These are phyloP conservation scores for Candida oleophila DNA, from an alignment of 805 yeast genomes.

Conservation along the genomic window DNA sequence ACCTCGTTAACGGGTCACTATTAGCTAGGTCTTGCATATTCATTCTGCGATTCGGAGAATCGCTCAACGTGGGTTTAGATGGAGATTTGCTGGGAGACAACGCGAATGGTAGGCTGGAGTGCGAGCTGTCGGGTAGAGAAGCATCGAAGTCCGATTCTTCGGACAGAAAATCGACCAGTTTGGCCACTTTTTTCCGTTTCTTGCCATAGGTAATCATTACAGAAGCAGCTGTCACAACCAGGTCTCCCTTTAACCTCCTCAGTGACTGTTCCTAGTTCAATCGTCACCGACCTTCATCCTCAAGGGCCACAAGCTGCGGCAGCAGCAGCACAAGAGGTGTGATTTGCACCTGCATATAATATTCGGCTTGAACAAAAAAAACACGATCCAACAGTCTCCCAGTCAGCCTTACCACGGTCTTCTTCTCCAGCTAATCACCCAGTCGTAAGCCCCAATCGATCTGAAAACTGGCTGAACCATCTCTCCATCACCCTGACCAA, in stretches of 20 bases:
- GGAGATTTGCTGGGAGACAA: conserved; percentile 14
- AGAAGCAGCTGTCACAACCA: no score
- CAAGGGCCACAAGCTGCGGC: no score
- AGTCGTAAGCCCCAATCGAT: no score
- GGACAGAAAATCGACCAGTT: neutral
- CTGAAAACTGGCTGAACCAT: no score
- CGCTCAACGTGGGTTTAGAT: conserved; percentile 12
- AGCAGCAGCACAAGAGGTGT: no score
- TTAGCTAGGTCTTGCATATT: neutral
- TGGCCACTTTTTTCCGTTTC: conserved; percentile 1
- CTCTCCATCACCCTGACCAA: no score
- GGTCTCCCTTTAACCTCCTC: no score
- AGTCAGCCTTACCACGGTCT: neutral
- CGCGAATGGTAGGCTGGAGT: neutral
- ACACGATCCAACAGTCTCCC: neutral
- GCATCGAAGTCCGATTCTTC: neutral
- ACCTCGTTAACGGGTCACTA: conserved; percentile 13
- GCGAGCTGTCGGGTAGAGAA: neutral
- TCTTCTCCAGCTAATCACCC: no score
- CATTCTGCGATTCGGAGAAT: neutral
- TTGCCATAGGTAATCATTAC: conserved; percentile 10
- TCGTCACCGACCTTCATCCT: no score
- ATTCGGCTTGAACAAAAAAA: no score
- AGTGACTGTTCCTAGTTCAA: no score
- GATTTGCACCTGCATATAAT: no score